Base-by-base conservation (phyloP, 2,329 filamentous ascomycete genomes). In the Aspergillus fumigatus region DNA sequence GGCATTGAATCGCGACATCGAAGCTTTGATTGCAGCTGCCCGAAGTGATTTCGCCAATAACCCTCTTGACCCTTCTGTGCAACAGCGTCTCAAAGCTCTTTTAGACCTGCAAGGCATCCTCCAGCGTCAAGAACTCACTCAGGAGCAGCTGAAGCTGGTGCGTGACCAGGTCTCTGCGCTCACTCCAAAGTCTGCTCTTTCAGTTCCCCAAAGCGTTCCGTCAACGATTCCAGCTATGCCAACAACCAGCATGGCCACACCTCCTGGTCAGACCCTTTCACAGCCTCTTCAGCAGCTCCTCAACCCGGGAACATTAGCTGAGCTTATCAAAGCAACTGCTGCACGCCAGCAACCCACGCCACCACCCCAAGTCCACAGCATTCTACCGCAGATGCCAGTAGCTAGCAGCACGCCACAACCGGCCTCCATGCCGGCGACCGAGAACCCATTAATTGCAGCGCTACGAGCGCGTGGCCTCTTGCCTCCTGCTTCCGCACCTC, bases 101-200 rank as follows among this genome's bases (percentile, higher is more conserved):
- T 79, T 92, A 75, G 90, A 94, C 74, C 83, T 97, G 62, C 90
- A 96, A 77, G 85, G 82, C 64, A 84, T 93, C 63, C 79, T 97
- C 70, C 86, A 89, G 73, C 87, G 82, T 65, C 88, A 91, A 74
- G 86, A 87, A 70, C 81, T 96, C 71, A 88, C 88, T 58, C 85
- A 86, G 67, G 87, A 92, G 69, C 89, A 96, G 77, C 82, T 96
- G 71, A 86, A 89, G 75, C 84, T 89, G 73, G 89, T 96, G 75
- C 90, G 88, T 75, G 87, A 88, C 72, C 90, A 94, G 82, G 87
- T 97, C 74, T 86, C 88, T 73, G 85, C 87, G 74, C 83, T 96
- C 73, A 84, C 77, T 38, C 85, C 80, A 29, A 68, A 68, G 49
- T 62, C 67, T 49, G 56, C 62, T 27, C 52, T 63, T 17, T 56